A percentile compares a stretch with the other conserved stretches of the same genome.
These are phyloP conservation scores for Corylus heterophylla DNA, from an alignment of 306 rosid species.

Conservation along the genomic window DNA sequence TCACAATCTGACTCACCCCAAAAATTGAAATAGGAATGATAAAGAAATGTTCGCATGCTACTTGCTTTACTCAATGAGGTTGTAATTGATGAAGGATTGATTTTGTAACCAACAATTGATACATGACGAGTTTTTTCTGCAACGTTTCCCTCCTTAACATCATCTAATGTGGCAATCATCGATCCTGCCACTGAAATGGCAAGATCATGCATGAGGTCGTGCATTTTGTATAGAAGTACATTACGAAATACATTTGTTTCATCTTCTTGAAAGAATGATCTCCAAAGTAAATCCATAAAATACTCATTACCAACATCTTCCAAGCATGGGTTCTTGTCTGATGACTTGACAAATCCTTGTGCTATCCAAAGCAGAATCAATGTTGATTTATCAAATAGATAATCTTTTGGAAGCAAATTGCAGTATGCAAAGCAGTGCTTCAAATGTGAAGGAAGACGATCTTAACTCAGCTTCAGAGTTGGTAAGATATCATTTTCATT, in stretches of 20 bases:
- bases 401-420: slow-evolving; percentile 8
- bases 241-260: too few relatives aligned
- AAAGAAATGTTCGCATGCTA: slow-evolving; percentile 10
- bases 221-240: too few relatives aligned
- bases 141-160: too few relatives aligned
- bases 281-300: background rate
- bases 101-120: background rate
- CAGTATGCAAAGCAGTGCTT: slow-evolving; percentile 6
- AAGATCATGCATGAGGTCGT: slow-evolving; percentile 8
- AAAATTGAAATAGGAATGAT: too few relatives aligned
- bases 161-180: background rate
- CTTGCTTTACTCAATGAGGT: background rate
- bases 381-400: accelerated
- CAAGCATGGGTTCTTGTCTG: background rate
- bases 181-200: background rate
- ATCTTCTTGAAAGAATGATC: slow-evolving; percentile 17
- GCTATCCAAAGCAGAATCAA: slow-evolving; percentile 21
- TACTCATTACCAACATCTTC: background rate
- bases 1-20: too few relatives aligned
- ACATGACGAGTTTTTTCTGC: background rate
- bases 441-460: background rate
- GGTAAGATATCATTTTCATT: too few relatives aligned
- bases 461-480: background rate
- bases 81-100: background rate
- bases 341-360: slow-evolving; percentile 12